phyloP scores from a whole-genome alignment of 345 rosid genomes.

The Eucalyptus victrix region DNA sequence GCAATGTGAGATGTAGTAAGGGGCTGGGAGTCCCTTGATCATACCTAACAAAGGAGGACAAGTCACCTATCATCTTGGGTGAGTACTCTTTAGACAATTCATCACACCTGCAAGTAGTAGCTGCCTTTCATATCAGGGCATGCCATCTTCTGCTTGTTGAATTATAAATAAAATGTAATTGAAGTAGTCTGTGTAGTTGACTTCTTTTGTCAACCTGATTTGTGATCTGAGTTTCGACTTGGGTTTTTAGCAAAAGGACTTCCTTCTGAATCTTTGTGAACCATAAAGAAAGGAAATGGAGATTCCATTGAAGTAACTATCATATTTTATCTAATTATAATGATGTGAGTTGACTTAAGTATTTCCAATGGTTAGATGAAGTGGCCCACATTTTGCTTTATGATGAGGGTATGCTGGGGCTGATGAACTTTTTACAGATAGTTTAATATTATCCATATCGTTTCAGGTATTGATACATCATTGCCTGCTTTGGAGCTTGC shows the following conservation, averaged over 20 bases:
- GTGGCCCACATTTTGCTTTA: background rate
- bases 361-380: background rate
- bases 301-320: background rate
- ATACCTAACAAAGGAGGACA: background rate
- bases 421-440: background rate
- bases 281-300: background rate
- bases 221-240: background rate
- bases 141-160: background rate
- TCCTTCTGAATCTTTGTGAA: background rate
- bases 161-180: background rate
- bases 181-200: background rate
- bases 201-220: background rate
- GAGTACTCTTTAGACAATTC: background rate
- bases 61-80: background rate
- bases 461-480: constrained; percentile 76
- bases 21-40: background rate
- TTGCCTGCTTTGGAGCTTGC: constrained; percentile 86
- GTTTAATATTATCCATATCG: background rate
- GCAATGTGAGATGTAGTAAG: background rate
- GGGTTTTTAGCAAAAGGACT: background rate
- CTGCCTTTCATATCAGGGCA: background rate
- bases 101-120: background rate
- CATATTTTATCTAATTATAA: background rate
- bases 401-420: background rate
- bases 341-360: background rate